phyloP scores from a whole-genome alignment of 192 early-diverging fungal genomes.

The Irineochytrium annulatum region DNA sequence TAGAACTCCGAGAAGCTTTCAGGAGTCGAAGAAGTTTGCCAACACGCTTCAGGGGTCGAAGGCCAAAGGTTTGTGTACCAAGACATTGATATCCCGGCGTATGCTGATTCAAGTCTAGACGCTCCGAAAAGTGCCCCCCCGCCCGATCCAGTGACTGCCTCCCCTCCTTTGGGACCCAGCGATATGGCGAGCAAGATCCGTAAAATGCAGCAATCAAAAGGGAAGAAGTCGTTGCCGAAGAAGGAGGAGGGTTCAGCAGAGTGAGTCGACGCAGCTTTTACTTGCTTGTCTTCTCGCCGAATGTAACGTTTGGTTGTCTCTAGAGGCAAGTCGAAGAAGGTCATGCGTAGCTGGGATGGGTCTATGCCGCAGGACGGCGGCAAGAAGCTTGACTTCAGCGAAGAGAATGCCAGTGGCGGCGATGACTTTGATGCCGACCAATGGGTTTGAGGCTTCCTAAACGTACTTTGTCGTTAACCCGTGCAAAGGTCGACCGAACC shows the following conservation, averaged over 20 bases:
- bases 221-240: conserved; percentile 34
- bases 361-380: conserved; percentile 10
- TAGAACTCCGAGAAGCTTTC: conserved; percentile 70
- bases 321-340: conserved; percentile 50
- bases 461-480: conserved; percentile 5
- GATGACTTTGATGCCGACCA: conserved; percentile 15
- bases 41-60: conserved; percentile 54
- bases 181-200: background rate
- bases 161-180: background rate
- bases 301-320: too few species aligned
- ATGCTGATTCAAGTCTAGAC: background rate
- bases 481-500: background rate
- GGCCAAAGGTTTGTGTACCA: background rate
- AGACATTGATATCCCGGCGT: background rate
- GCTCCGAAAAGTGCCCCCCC: background rate
- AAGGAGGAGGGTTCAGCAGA: conserved; percentile 24
- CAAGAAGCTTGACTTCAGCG: conserved; percentile 28
- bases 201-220: conserved; percentile 3
- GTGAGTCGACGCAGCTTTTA: too few species aligned
- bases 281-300: background rate
- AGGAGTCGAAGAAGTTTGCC: conserved; percentile 73
- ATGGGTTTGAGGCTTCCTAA: conserved; percentile 17
- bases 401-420: conserved; percentile 10
- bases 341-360: conserved; percentile 73
- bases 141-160: background rate